Base-by-base conservation (phyloP, 2,329 filamentous ascomycete species). In the Magnaporthales sp. region DNA sequence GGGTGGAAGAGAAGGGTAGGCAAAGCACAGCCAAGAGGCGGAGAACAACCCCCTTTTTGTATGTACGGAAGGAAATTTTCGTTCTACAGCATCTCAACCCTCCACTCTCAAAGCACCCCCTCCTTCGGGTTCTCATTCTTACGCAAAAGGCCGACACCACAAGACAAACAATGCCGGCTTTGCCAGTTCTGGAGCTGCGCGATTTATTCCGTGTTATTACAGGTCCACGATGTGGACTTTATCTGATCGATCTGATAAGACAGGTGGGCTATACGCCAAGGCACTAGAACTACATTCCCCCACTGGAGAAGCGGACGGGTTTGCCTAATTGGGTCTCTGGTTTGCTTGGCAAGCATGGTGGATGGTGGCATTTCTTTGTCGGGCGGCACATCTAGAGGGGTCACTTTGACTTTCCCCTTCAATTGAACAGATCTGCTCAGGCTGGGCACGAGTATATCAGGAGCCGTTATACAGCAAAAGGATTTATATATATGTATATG, bases 161-260 rank as follows among this genome's bases (percentile, higher is more conserved):
- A 22, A 6, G 3, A 22, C 11, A 13, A 11, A 58, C 32, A 7
- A 58, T 58, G n/a, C 9, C 38, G 38, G 38, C 38, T 46, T 46
- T 58, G 15, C 3, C 8, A 26, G n/a, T 26, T 26, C 11, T 58
- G n/a, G 7, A 58, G 3, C 54, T 58, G 54, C 54, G 54, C 54
- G 54, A 58, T 58, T 58, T 24, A 58, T 26, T 26, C 54, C 4
- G 22, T 26, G 8, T 58, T 26, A 19, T 38, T 7, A 19, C 38
- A 24, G 54, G 22, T 13, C 54, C 54, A 58, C 54, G 54, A 2
- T 10, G n/a, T 26, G 54, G 22, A 26, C 8, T 46, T 58, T 58
- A 58, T 58, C 54, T 58, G 54, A 58, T 58, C 54, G 54, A 58
- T 58, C 54, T 58, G 54, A 58, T 58, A 58, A 58, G 54, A 58